Base-by-base conservation (phyloP, 352 stramenopile genomes). In the Phytopythium delawarense region DNA sequence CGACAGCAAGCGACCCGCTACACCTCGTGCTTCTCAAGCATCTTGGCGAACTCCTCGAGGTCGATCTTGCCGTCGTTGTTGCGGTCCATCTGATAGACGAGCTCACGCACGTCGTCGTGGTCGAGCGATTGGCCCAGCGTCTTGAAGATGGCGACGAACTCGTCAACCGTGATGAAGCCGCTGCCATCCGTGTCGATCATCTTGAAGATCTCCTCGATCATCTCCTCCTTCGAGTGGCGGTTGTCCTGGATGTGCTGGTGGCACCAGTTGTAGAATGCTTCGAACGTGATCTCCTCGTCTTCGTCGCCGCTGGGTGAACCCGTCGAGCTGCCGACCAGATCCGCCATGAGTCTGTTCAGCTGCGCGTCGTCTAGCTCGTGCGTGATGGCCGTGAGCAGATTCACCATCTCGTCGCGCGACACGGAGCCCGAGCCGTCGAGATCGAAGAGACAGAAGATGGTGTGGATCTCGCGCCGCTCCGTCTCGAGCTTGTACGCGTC, bases 41-140 rank as follows among this genome's bases (percentile, higher is more conserved):
- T 91, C 50, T 81, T 85, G 59, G 59, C 63, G 59, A 91, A 91
- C 45, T 91, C 81, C 32, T 89, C 78, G 7, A 89, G 57, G 56
- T 91, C 79, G 61, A 91, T 91, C 69, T 89, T 89, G 52, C 78
- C 78, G 56, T 88, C 82, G 56, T 84, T 74, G 63, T 89, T 91
- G 48, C 78, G 76, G 50, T 89, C 79, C 79, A 88, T 89, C 48
- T 89, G 75, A 37, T 88, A 91, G 7, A 91, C 75, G 5, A 91
- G 68, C 64, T 91, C 79, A 28, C 81, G 77, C 48, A 91, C 81
- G 56, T 89, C 79, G 61, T 91, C 79, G 46, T 89, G 79, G 59
- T 88, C 79, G 23, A 91, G 77, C 44, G 81, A 74, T 58, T 91
- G 81, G 8, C 81, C 79, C 23, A 89, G 72, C 7, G 78, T 79